Base-by-base conservation (phyloP, 106 monocot species). In the Triglochin maritima region DNA sequence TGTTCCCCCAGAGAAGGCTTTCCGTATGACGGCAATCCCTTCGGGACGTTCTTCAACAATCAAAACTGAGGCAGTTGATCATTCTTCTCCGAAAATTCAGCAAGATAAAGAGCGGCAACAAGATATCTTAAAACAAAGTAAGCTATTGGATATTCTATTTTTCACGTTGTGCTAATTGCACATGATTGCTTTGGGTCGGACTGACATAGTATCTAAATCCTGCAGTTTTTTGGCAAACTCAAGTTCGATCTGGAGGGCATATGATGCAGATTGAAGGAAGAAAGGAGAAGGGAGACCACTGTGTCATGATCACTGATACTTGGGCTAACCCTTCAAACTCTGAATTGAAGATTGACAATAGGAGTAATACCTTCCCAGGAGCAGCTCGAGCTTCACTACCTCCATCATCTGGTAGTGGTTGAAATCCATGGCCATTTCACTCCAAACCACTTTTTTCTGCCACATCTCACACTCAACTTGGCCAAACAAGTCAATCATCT, bases 1-100 rank as follows among this genome's bases (percentile, higher is more conserved):
- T 4, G 87, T 87, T 42, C 91, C 96, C 29, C 96, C 86, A 8
- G 88, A 92, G 74, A 95, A 90, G 78, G 94, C 94, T 53, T 95
- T 95, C 76, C 94, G 90, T 0, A 95, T 83, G 90, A 90, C 94
- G 49, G 17, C 77, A 4, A 85, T 90, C 67, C 67, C 75, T 16
- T 81, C 91, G 2, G 76, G 81, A 15, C 85, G 88, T 16, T 78
- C 85, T n/a, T 73, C 89, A 44, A 46, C 59, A 59, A 11, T 61
- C 12, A 87, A 82, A 67, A 50, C 15, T 29, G 89, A 83, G 47
- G 15, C 64, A n/a, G 50, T 63, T 49, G 89, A 89, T 29, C 29
- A 47, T 11, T 67, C 72, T 54, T 72, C 79, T 63, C 53, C 58
- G 47, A 67, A 50, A 44, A 10, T 59, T 16, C 71, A 82, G 56